Conservation (phyloP, 2,329 filamentous ascomycete genomes). For the Colletotrichum sp. region DNA sequence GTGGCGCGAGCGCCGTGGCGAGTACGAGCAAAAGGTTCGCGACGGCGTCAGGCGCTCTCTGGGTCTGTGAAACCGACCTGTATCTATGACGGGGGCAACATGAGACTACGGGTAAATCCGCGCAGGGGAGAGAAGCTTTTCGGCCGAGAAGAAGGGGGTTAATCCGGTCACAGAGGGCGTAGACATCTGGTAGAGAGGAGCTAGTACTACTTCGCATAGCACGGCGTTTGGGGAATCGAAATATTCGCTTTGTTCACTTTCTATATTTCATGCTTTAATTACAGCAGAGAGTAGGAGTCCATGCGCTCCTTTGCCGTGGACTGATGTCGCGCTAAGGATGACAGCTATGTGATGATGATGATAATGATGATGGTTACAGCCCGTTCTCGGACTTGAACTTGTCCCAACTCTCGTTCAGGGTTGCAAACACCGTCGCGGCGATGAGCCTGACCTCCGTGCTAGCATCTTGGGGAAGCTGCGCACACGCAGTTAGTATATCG, state of each 20-base stretch:
- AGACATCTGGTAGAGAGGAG: background rate
- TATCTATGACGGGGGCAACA: background rate
- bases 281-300: background rate
- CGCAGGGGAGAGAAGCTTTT: too few relatives aligned
- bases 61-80: conserved; percentile 59
- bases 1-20: conserved; percentile 84
- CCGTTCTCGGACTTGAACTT: conserved; percentile 75
- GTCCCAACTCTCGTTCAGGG: conserved; percentile 75
- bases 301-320: background rate
- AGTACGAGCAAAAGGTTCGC: conserved; percentile 87
- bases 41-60: conserved; percentile 81
- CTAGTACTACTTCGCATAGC: conserved; percentile 21
- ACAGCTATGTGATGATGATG: background rate
- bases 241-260: conserved; percentile 12
- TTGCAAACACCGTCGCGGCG: conserved; percentile 69
- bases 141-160: background rate
- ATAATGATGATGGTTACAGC: conserved; percentile 47
- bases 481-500: background rate
- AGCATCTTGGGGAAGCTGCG: conserved; percentile 67
- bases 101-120: background rate
- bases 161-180: background rate
- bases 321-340: background rate
- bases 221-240: conserved; percentile 25
- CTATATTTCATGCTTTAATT: background rate
- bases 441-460: conserved; percentile 70